Conservation (phyloP, 139 green algal species). For the Diplosphaera chodatii region DNA sequence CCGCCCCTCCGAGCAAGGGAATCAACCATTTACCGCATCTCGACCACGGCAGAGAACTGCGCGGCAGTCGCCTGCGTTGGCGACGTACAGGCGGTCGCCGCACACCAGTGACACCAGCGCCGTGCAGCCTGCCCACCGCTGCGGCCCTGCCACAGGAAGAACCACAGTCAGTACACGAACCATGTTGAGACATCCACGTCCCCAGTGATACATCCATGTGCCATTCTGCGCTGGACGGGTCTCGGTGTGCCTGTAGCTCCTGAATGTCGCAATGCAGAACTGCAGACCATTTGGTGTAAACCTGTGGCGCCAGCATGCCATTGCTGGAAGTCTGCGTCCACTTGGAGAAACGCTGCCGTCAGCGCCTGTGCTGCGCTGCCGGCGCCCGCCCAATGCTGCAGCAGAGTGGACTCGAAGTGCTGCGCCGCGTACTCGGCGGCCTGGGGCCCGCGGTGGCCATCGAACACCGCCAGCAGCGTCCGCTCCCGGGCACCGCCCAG, state of each 20-base stretch:
- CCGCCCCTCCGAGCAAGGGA: no score
- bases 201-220: no score
- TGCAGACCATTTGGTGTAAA: no score
- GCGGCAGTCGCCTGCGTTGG: constrained; percentile 85
- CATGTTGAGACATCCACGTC: no score
- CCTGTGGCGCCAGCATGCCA: neutral
- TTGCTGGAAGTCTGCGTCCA: constrained; percentile 39
- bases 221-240: no score
- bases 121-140: constrained; percentile 62
- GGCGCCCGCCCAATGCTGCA: constrained; percentile 6
- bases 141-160: constrained; percentile 17
- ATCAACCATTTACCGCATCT: no score
- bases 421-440: constrained; percentile 46
- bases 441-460: constrained; percentile 65
- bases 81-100: constrained; percentile 49
- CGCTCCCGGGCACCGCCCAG: neutral
- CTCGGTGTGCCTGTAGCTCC: no score
- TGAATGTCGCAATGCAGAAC: no score
- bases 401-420: constrained; percentile 33
- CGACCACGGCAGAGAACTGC: constrained; percentile 65
- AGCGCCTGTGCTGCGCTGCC: constrained; percentile 25
- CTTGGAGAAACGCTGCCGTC: constrained; percentile 23
- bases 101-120: constrained; percentile 59
- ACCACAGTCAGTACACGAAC: no score
- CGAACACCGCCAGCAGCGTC: constrained; percentile 65